phyloP scores from a whole-genome alignment of 257 asterid species.

The Knoxia roxburghii region DNA sequence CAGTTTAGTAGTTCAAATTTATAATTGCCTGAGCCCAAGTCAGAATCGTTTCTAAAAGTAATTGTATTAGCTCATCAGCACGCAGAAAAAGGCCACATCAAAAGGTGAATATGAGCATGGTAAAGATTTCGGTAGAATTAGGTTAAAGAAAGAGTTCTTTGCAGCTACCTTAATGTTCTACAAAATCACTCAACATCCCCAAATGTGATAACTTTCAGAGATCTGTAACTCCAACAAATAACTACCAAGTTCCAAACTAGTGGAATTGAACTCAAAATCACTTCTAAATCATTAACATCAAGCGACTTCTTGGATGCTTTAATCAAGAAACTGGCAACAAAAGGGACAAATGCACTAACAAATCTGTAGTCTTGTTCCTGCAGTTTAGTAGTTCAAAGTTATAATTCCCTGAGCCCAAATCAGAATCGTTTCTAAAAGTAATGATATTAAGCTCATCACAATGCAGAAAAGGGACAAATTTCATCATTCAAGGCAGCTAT shows the following conservation, averaged over 20 bases:
- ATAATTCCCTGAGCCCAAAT: too few relatives aligned
- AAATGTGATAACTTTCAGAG: background rate
- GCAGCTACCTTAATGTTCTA: too few relatives aligned
- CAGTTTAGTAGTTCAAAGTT: slow-evolving; percentile 9
- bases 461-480: slow-evolving; percentile 12
- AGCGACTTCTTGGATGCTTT: slow-evolving; percentile 72
- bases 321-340: slow-evolving; percentile 49
- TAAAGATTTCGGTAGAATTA: background rate
- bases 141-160: background rate
- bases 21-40: too few relatives aligned
- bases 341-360: slow-evolving; percentile 70
- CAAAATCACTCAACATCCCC: background rate
- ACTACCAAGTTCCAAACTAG: background rate
- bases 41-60: background rate
- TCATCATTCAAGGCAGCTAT: slow-evolving; percentile 68
- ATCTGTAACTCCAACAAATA: background rate
- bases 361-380: slow-evolving; percentile 88
- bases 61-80: background rate
- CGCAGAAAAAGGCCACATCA: slow-evolving; percentile 33
- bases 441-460: background rate
- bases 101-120: background rate
- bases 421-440: background rate
- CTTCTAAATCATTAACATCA: slow-evolving; percentile 45
- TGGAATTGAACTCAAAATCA: slow-evolving; percentile 32
- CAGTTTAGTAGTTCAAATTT: slow-evolving; percentile 8